Evolutionary conservation across 805 yeast genomes (phyloP), one percentile per base, ranked within the genome.

Genomic region (Nakazawaea ambrosiae): DNA sequence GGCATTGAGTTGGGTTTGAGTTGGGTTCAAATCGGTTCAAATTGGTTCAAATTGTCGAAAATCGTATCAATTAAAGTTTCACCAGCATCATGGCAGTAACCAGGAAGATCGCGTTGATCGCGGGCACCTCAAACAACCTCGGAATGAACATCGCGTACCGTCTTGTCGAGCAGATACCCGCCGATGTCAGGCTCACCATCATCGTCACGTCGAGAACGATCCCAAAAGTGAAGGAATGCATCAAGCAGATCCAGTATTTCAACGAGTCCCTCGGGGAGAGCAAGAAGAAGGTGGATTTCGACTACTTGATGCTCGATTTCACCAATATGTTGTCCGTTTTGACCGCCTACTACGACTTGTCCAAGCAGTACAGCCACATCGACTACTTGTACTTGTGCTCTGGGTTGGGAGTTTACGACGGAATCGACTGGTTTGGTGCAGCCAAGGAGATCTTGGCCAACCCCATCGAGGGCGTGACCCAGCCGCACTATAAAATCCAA

Each of bases 141-240:
- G 98, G 98, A 5, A 63, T 84, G 44, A 84, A 86, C 49, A 82
- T 88, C 18, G 96, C 94, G 8, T 77, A 81, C 54, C 67, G 97
- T 35, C 63, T 92, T 20, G 66, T 92, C 5, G 80, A 78, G 39
- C 69, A 72, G 29, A 55, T 75, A 3, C 78, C 81, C 5, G 54
- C 63, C 1, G 66, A 66, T 15, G 63, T 64, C 7, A 66, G 81
- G 41, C 51, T 92, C 33, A 88, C 96, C 1, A 63, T 92, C 8
- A 77, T 92, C 9, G 88, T 90, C 9, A 89, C 97, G 0, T 84
- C 96, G 4, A 68, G 99, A 47, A 85, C 95, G 0, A 66, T 90
- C 33, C 88, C 95, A 6, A 75, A 87, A 40, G 97, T 80, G 4
- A 79, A 79, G 40, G 87, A 82, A 45, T 80, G 80, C 17, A 84